Evolutionary conservation across 2,329 filamentous ascomycete species (phyloP).

Genomic region (Claviceps africana): DNA sequence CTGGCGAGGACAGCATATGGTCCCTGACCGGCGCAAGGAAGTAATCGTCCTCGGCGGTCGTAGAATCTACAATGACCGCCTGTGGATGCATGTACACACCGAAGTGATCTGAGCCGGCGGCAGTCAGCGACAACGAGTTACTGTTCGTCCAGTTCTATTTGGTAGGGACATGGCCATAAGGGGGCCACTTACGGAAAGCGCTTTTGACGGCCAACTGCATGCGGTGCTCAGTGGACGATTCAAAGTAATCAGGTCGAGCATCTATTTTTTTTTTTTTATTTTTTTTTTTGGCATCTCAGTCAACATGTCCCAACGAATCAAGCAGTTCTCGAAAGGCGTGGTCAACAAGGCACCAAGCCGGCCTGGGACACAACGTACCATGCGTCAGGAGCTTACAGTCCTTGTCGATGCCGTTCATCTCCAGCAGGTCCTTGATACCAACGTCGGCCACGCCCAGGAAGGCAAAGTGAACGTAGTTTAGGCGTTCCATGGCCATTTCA

Average conservation of each 20-base stretch:
- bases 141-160: not conserved
- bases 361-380: constrained; percentile 24
- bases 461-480: constrained; percentile 68
- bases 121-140: not conserved
- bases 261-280: constrained; percentile 30
- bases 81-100: constrained; percentile 63
- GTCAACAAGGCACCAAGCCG: not conserved
- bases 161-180: not conserved
- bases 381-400: constrained; percentile 52
- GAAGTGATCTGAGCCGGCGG: constrained; percentile 40
- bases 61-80: constrained; percentile 58
- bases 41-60: constrained; percentile 50
- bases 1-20: constrained; percentile 35
- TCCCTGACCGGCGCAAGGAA: constrained; percentile 48
- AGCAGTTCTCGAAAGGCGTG: not conserved
- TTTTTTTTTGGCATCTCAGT: not conserved
- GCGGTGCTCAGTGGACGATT: constrained; percentile 54
- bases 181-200: constrained; percentile 42
- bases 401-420: constrained; percentile 65
- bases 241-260: constrained; percentile 61
- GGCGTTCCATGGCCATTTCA: constrained; percentile 58
- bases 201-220: constrained; percentile 50
- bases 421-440: constrained; percentile 51
- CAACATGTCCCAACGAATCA: not conserved
- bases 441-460: constrained; percentile 63